phyloP scores from a whole-genome alignment of 2,329 filamentous ascomycete genomes.

The Aspergillus ochraceoroseus region DNA sequence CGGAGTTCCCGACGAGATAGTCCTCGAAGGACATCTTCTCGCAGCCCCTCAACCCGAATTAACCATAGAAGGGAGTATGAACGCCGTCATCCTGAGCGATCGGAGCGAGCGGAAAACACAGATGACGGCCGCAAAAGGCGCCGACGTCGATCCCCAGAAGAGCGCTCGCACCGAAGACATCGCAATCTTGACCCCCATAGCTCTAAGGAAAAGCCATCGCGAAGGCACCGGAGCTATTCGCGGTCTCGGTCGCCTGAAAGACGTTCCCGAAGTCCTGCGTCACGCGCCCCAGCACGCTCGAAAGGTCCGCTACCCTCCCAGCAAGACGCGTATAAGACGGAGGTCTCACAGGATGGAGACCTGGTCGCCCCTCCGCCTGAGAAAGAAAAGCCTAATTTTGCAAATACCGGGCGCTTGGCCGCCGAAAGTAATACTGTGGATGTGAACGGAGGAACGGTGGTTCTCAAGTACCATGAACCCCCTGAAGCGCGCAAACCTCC shows the following conservation, averaged over 20 bases:
- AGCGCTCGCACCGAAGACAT: slow-evolving; percentile 27
- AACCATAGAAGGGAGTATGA: slow-evolving; percentile 22
- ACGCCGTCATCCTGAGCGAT: slow-evolving; percentile 22
- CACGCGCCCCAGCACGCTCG: slow-evolving; percentile 32
- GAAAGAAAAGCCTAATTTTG: slow-evolving; percentile 82
- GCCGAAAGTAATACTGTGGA: slow-evolving; percentile 80
- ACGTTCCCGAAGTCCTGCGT: slow-evolving; percentile 26
- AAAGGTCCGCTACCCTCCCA: slow-evolving; percentile 45
- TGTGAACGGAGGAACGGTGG: slow-evolving; percentile 57
- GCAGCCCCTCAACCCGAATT: slow-evolving; percentile 25
- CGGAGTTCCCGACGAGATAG: slow-evolving; percentile 29
- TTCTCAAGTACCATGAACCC: slow-evolving; percentile 94
- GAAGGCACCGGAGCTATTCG: slow-evolving; percentile 24
- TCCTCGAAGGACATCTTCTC: slow-evolving; percentile 23
- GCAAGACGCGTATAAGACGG: slow-evolving; percentile 42
- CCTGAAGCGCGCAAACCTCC: slow-evolving; percentile 85
- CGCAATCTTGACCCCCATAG: slow-evolving; percentile 21
- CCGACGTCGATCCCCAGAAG: slow-evolving; percentile 27
- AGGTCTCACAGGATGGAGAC: slow-evolving; percentile 23
- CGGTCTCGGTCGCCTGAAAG: slow-evolving; percentile 29
- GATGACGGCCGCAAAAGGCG: slow-evolving; percentile 29
- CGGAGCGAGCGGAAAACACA: slow-evolving; percentile 23
- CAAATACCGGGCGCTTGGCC: slow-evolving; percentile 72
- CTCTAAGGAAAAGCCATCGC: slow-evolving; percentile 22
- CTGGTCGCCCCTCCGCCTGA: slow-evolving; percentile 30